Percentiles rank a stretch among this genome's conserved stretches.
Conservation (phyloP, 805 yeast genomes). For the Saturnispora serradocipensis region DNA sequence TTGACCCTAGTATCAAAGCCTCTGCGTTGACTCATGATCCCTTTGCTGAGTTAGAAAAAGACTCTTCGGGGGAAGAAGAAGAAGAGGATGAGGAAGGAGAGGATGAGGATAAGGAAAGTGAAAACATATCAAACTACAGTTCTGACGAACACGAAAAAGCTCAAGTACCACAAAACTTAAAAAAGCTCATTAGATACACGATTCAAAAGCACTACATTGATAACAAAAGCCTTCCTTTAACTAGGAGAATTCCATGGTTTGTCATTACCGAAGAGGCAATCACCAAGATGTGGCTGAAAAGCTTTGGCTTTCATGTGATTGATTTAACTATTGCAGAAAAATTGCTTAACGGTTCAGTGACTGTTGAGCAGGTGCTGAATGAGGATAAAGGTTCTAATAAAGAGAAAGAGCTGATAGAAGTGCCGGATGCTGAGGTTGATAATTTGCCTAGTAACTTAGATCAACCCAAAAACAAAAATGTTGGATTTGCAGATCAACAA, state of each 20-base stretch:
- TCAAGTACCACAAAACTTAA: conserved; percentile 44
- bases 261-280: conserved; percentile 53
- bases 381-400: conserved; percentile 37
- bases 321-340: conserved; percentile 23
- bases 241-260: conserved; percentile 35
- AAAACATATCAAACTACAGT: not conserved
- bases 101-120: conserved; percentile 3
- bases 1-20: not conserved
- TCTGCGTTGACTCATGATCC: conserved; percentile 2
- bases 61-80: not conserved
- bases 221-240: conserved; percentile 17
- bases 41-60: conserved; percentile 8
- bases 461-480: conserved; percentile 11
- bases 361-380: conserved; percentile 16
- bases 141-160: conserved; percentile 23
- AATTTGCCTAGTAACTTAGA: conserved; percentile 3
- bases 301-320: conserved; percentile 46
- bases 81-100: conserved; percentile 2
- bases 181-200: conserved; percentile 40
- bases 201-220: conserved; percentile 43
- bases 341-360: not conserved
- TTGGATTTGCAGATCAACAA: not conserved
- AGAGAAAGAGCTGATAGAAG: not conserved
- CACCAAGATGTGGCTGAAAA: conserved; percentile 42
- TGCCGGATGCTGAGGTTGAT: conserved; percentile 4